Base-by-base conservation (phyloP, 2,329 filamentous ascomycete genomes). In the Verticillium nubilum region DNA sequence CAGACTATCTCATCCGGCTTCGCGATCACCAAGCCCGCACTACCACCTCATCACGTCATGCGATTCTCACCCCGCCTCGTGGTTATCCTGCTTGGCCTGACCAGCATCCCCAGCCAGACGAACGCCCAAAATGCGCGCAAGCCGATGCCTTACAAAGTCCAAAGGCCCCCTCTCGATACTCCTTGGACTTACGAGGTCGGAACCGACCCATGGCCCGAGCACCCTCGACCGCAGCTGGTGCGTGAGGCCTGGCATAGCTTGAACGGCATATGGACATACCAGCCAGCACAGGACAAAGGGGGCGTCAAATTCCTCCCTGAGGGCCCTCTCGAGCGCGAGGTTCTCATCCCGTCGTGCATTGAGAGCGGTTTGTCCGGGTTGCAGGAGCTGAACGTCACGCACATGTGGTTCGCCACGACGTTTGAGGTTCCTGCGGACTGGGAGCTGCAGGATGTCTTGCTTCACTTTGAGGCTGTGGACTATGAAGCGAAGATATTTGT, bases 381-480 rank as follows among this genome's bases (percentile, higher is more conserved):
- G n/a, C 77, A 79, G 69, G 64, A 70, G 4, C 68, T 73, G 2
- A 72, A 76, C 27, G 67, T 75, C 9, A 73, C 71, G 0, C 69
- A 76, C 57, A 80, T 80, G 66, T 81, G 78, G 79, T 82, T 79
- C 62, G 74, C 76, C 52, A 84, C 79, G 0, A 73, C 72, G 0
- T 86, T 87, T 64, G 67, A 70, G 1, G 72, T 86, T 0, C 79
- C 83, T 0, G 64, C 68, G 0, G 65, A 68, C 17, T 86, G 83
- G 81, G 69, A 69, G 1, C 70, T 69, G 4, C 70, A 75, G 52
- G 72, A 68, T 1, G 73, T 85, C 1, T 61, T 85, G 50, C 72
- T 86, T 58, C 82, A 85, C 65, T 85, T 86, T 58, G 83, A 84
- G 62, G 82, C 83, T 5, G 82, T 85, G 29, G 83, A 86, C 65